These are phyloP conservation scores for Akanthomyces lecanii DNA, from an alignment of 2,329 filamentous ascomycete genomes.

Conservation along the genomic window DNA sequence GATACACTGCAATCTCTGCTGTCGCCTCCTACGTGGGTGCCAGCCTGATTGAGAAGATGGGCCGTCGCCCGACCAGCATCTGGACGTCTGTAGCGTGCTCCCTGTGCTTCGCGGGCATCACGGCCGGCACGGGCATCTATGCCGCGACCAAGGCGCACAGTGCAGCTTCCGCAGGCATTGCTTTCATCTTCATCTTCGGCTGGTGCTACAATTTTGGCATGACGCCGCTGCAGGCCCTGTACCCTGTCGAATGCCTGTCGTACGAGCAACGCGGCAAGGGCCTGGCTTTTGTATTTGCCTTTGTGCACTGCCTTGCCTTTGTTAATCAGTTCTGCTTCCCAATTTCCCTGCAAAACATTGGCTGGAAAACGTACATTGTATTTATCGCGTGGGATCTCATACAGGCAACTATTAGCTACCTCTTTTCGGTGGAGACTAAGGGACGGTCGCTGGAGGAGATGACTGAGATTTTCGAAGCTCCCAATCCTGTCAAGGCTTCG, in stretches of 20 bases:
- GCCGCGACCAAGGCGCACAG: slow-evolving; percentile 16
- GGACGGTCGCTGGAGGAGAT: slow-evolving; percentile 27
- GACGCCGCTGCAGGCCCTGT: slow-evolving; percentile 45
- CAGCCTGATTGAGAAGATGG: slow-evolving; percentile 43
- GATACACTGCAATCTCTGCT: slow-evolving; percentile 46
- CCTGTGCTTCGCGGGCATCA: slow-evolving; percentile 37
- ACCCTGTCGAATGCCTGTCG: slow-evolving; percentile 37
- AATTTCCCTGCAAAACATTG: slow-evolving; percentile 38
- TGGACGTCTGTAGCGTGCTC: slow-evolving; percentile 43
- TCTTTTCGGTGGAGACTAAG: slow-evolving; percentile 31
- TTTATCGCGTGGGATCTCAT: slow-evolving; percentile 16
- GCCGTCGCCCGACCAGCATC: slow-evolving; percentile 48
- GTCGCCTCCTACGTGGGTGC: slow-evolving; percentile 46
- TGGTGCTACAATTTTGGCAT: slow-evolving; percentile 42
- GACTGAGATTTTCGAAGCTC: slow-evolving; percentile 24
- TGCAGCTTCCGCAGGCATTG: slow-evolving; percentile 14
- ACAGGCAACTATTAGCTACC: slow-evolving; percentile 24
- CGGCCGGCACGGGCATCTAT: slow-evolving; percentile 43
- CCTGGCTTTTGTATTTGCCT: slow-evolving; percentile 35
- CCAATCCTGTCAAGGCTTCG: slow-evolving; percentile 20
- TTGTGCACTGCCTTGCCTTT: slow-evolving; percentile 27
- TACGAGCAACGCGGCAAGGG: slow-evolving; percentile 39
- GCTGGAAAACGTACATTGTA: slow-evolving; percentile 41
- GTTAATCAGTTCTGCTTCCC: slow-evolving; percentile 40
- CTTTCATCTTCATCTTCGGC: slow-evolving; percentile 42